A percentile compares a stretch with the other conserved stretches of the same genome.
These are phyloP conservation scores for Colletotrichum paranaense DNA, from an alignment of 2,329 filamentous ascomycete genomes.

Conservation along the genomic window DNA sequence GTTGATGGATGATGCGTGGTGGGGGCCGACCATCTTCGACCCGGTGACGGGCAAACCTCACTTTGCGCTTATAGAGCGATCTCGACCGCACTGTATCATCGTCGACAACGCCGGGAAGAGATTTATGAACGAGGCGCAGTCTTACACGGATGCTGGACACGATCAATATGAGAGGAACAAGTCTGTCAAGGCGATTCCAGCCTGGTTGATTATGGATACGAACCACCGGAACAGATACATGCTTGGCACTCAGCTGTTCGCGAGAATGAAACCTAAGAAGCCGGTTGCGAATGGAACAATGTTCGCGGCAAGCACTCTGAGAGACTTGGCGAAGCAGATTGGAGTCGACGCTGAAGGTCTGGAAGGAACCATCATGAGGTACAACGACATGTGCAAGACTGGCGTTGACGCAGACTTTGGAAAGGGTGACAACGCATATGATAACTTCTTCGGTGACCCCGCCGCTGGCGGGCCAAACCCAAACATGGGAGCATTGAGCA, in stretches of 20 bases:
- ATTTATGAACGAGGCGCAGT: constrained; percentile 48
- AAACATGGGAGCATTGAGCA: constrained; percentile 37
- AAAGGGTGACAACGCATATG: constrained; percentile 45
- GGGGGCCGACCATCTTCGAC: constrained; percentile 45
- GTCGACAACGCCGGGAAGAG: constrained; percentile 46
- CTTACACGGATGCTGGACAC: constrained; percentile 44
- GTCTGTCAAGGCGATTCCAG: constrained; percentile 41
- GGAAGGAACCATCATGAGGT: constrained; percentile 40
- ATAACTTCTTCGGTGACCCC: constrained; percentile 46
- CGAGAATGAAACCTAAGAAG: constrained; percentile 24
- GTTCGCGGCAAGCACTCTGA: constrained; percentile 39
- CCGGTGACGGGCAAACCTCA: constrained; percentile 36
- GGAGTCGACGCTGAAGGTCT: constrained; percentile 39
- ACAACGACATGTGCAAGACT: constrained; percentile 42
- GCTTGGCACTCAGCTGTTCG: constrained; percentile 26
- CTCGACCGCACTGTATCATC: constrained; percentile 47
- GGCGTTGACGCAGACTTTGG: constrained; percentile 47
- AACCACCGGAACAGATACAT: constrained; percentile 45
- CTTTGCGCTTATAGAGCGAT: constrained; percentile 44
- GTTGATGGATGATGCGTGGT: constrained; percentile 48
- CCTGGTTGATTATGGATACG: constrained; percentile 46
- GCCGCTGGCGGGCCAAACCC: constrained; percentile 1
- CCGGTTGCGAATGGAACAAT: constrained; percentile 40
- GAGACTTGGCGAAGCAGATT: constrained; percentile 41
- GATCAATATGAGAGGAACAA: constrained; percentile 38